Conservation (phyloP, 805 yeast species). For the Wickerhamiella brachini region DNA sequence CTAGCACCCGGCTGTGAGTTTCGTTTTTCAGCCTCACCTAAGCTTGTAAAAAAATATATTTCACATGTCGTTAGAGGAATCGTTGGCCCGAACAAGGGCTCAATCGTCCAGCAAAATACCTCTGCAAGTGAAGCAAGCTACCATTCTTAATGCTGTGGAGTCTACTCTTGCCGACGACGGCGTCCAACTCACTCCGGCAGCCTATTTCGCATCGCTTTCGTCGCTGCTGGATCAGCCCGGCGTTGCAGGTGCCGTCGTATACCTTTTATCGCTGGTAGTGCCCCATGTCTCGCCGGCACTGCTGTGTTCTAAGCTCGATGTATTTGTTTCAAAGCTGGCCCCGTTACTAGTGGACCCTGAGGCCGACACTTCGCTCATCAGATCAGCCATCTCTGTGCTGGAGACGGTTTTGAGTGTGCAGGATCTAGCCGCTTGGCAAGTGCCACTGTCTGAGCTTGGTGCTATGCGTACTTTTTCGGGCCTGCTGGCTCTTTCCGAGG, state of each 20-base stretch:
- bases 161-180: slow-evolving; percentile 61
- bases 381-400: slow-evolving; percentile 74
- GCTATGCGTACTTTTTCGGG: slow-evolving; percentile 18
- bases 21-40: neutral
- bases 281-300: slow-evolving; percentile 60
- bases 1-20: too few species aligned
- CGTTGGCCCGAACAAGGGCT: slow-evolving; percentile 9
- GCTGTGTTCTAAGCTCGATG: slow-evolving; percentile 60
- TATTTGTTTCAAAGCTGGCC: slow-evolving; percentile 65
- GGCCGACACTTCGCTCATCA: slow-evolving; percentile 66
- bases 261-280: slow-evolving; percentile 65
- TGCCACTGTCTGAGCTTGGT: slow-evolving; percentile 16
- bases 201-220: slow-evolving; percentile 75
- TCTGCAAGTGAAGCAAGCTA: slow-evolving; percentile 35
- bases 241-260: slow-evolving; percentile 63
- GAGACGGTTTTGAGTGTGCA: slow-evolving; percentile 71
- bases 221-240: slow-evolving; percentile 67
- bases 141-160: slow-evolving; percentile 78
- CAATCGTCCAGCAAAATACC: slow-evolving; percentile 15
- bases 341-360: slow-evolving; percentile 58
- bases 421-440: slow-evolving; percentile 61
- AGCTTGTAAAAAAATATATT: neutral
- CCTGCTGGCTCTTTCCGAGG: slow-evolving; percentile 48
- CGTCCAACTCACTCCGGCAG: slow-evolving; percentile 50
- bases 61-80: slow-evolving; percentile 12